These are phyloP conservation scores for Tillandsia leiboldiana DNA, from an alignment of 176 grass and related monocot species.

Conservation along the genomic window DNA sequence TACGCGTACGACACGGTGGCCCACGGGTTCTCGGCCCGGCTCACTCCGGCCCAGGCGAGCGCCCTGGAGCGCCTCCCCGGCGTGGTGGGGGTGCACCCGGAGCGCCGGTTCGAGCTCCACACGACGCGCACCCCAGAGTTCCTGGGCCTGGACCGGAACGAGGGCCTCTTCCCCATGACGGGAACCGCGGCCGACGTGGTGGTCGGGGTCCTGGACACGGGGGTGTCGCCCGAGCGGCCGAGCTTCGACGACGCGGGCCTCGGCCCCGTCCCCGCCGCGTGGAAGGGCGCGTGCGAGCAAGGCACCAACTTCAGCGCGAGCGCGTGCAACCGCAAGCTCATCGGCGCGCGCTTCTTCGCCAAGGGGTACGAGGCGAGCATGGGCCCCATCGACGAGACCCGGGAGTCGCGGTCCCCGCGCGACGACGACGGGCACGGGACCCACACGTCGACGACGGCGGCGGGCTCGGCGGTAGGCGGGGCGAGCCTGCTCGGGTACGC, in stretches of 20 bases:
- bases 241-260: conserved; percentile 71
- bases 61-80: conserved; percentile 26
- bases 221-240: conserved; percentile 74
- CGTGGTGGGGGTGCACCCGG: conserved; percentile 57
- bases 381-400: conserved; percentile 53
- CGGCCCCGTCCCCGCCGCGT: conserved; percentile 35
- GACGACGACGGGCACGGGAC: conserved; percentile 85
- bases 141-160: conserved; percentile 40
- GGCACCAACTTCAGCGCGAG: conserved; percentile 41
- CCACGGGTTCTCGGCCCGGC: conserved; percentile 74
- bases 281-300: conserved; percentile 57
- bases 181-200: conserved; percentile 45
- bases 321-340: conserved; percentile 69
- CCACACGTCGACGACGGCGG: conserved; percentile 69
- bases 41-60: conserved; percentile 40
- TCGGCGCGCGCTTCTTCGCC: conserved; percentile 72
- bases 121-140: conserved; percentile 93
- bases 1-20: conserved; percentile 70
- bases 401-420: conserved; percentile 55
- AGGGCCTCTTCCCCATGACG: conserved; percentile 41
- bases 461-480: conserved; percentile 24
- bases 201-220: conserved; percentile 75
- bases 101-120: conserved; percentile 65
- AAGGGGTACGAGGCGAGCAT: conserved; percentile 67
- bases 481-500: conserved; percentile 76